Evolutionary conservation across 2,329 filamentous ascomycete genomes (phyloP).

Genomic region (Pleoardoris graminearum): DNA sequence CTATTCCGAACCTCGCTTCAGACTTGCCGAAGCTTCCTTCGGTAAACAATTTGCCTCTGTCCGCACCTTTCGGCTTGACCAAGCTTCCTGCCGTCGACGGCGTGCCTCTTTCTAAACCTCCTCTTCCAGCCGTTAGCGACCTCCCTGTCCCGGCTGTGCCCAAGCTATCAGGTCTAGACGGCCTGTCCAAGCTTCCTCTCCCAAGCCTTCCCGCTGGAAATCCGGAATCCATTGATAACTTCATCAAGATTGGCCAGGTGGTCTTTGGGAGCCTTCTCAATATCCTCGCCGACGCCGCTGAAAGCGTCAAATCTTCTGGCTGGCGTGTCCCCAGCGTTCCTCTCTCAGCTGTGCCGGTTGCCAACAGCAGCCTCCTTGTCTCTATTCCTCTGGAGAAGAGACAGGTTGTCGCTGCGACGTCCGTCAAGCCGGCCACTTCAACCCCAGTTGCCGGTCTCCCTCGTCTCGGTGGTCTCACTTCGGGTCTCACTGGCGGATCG

Average conservation of each 20-base stretch:
- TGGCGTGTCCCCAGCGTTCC: not conserved
- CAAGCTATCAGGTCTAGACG: too few relatives aligned
- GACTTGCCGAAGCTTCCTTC: not conserved
- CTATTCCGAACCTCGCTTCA: not conserved
- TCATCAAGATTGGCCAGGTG: not conserved
- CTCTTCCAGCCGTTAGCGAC: not conserved
- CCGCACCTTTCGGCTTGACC: not conserved
- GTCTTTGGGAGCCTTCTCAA: not conserved
- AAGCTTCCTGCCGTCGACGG: not conserved
- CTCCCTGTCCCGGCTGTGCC: not conserved
- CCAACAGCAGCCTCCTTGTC: not conserved
- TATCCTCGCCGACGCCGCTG: not conserved
- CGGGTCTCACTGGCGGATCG: not conserved
- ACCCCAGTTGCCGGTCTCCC: not conserved
- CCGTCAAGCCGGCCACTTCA: not conserved
- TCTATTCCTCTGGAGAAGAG: conserved; percentile 2
- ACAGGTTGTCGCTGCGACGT: not conserved
- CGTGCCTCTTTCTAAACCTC: conserved; percentile 13
- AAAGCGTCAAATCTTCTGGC: not conserved
- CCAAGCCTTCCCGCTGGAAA: not conserved
- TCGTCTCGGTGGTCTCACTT: not conserved
- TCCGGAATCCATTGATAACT: not conserved
- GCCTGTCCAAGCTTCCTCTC: not conserved
- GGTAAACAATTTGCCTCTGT: not conserved
- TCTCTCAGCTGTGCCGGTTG: not conserved